A percentile compares a stretch with the other conserved stretches of the same genome.
Conservation (phyloP, 106 monocot genomes). For the Gastrodia elata region DNA sequence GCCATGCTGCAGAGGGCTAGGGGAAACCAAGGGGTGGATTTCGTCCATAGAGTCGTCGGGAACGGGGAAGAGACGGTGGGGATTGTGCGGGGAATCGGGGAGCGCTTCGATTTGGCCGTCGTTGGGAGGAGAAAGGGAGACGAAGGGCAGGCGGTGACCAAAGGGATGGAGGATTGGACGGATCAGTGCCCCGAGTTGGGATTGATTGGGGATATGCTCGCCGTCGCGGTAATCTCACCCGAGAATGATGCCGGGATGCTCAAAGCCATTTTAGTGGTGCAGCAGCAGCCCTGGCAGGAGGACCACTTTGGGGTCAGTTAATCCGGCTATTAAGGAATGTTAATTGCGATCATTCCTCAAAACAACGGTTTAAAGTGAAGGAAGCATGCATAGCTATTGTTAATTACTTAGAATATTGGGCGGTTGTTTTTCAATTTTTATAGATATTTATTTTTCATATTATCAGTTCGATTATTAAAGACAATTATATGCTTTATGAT, state of each 20-base stretch:
- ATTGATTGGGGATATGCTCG: slow-evolving; percentile 34
- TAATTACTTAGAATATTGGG: too few species aligned
- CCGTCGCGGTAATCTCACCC: slow-evolving; percentile 16
- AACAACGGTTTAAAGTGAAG: too few species aligned
- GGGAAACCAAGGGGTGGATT: slow-evolving; percentile 3
- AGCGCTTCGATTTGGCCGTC: slow-evolving; percentile 21
- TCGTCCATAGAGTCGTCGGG: slow-evolving; percentile 15
- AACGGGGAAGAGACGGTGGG: slow-evolving; percentile 18
- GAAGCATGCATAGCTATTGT: too few species aligned
- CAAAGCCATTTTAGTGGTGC: slow-evolving; percentile 44
- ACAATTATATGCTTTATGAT: too few species aligned
- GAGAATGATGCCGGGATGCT: too few species aligned
- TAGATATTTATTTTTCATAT: too few species aligned
- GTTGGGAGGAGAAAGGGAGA: slow-evolving; percentile 24
- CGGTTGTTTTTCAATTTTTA: too few species aligned
- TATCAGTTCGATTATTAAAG: too few species aligned
- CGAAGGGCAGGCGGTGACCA: slow-evolving; percentile 15
- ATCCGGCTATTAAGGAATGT: too few species aligned
- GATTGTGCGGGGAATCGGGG: slow-evolving; percentile 13
- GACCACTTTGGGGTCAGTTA: too few species aligned
- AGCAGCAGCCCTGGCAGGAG: slow-evolving; percentile 38
- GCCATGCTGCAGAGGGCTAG: slow-evolving; percentile 3
- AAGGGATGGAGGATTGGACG: slow-evolving; percentile 33
- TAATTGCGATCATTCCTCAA: too few species aligned
- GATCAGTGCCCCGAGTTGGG: slow-evolving; percentile 54